phyloP scores from a whole-genome alignment of 371 early-diverging fungal species.

The Umbelopsis sp. region DNA sequence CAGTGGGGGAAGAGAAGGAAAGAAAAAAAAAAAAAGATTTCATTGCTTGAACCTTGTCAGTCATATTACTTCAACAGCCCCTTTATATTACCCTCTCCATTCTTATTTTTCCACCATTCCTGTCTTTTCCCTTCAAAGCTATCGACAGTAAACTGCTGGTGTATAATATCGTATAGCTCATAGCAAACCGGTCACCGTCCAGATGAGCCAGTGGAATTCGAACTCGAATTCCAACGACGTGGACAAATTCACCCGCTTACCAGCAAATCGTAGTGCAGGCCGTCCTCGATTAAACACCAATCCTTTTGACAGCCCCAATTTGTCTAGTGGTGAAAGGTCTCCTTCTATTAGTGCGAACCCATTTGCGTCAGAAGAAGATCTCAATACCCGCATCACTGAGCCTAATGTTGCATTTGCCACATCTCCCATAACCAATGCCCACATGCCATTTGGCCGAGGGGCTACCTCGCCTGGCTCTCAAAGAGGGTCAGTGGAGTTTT shows the following conservation, averaged over 20 bases:
- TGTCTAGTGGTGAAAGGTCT: neutral
- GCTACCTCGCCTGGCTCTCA: neutral
- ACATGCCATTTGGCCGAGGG: neutral
- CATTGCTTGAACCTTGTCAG: no score
- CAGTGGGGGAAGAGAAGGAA: no score
- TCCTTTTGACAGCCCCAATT: neutral
- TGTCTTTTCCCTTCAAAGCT: neutral
- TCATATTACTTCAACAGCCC: no score
- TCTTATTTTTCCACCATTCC: neutral
- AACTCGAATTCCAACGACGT: constrained; percentile 17
- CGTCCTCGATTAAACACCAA: neutral
- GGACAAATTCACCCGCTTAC: neutral
- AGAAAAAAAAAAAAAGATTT: no score
- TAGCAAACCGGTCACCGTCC: constrained; percentile 7
- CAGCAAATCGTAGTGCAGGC: neutral
- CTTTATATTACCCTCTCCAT: neutral
- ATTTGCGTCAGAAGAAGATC: constrained; percentile 9
- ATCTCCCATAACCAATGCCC: neutral
- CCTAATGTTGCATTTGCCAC: constrained; percentile 1
- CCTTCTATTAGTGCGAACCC: neutral
- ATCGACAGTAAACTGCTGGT: neutral
- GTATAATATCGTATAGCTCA: constrained; percentile 5
- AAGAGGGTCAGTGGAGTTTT: neutral
- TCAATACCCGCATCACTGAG: neutral
- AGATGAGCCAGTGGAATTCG: constrained; percentile 16